Evolutionary conservation across 805 yeast genomes (phyloP).

Genomic region (Dipodascopsis tothii): DNA sequence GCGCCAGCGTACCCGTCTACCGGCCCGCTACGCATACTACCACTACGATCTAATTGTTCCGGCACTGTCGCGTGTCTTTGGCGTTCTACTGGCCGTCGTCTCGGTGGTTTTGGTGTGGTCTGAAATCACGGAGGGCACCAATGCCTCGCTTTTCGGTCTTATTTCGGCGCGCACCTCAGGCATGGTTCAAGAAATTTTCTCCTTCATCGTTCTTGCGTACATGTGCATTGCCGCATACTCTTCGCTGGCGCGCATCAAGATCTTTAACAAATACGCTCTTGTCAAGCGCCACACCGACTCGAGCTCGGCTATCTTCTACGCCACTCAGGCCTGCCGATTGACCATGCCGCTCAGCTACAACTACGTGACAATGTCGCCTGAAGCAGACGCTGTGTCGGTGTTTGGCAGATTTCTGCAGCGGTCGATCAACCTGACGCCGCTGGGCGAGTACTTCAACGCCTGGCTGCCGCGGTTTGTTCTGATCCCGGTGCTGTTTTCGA

Average conservation of each 20-base stretch:
- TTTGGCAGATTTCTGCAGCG: constrained; percentile 71
- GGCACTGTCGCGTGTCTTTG: constrained; percentile 35
- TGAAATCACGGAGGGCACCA: constrained; percentile 66
- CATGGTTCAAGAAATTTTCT: constrained; percentile 36
- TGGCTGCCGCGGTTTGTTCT: constrained; percentile 68
- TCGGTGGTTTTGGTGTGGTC: constrained; percentile 60
- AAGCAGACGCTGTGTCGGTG: constrained; percentile 36
- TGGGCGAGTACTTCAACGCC: constrained; percentile 64
- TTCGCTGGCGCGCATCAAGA: constrained; percentile 57
- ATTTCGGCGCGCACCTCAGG: constrained; percentile 36
- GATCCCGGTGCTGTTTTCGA: constrained; percentile 59
- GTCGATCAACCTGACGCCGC: constrained; percentile 65
- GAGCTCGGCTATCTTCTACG: constrained; percentile 66
- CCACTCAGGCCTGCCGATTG: constrained; percentile 71
- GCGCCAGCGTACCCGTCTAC: constrained; percentile 27
- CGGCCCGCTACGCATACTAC: constrained; percentile 39
- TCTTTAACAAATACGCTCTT: constrained; percentile 70
- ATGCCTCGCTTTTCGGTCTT: constrained; percentile 51
- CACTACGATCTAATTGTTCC: constrained; percentile 44
- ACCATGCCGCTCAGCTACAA: constrained; percentile 78
- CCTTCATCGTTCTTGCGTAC: constrained; percentile 47
- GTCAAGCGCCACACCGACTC: constrained; percentile 67
- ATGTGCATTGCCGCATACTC: constrained; percentile 63
- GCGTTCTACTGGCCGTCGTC: constrained; percentile 38
- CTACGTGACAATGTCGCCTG: constrained; percentile 57